Evolutionary conservation across 169 alveolate species (phyloP).

Genomic region (Cryptosporidium viatorum): DNA sequence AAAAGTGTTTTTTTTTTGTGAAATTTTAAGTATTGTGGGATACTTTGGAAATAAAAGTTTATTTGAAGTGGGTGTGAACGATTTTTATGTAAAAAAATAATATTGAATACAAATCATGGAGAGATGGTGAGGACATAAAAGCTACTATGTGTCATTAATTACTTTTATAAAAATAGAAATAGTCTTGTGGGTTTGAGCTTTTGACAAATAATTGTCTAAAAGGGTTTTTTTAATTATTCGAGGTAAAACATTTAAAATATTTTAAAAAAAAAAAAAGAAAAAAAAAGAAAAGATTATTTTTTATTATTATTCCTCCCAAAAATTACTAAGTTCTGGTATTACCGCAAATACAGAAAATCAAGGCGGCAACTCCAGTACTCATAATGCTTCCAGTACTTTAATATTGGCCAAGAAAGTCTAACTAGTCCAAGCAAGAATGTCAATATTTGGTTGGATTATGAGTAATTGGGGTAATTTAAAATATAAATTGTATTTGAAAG

Average conservation of each 20-base stretch:
- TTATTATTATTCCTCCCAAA: background rate
- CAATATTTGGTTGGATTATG: background rate
- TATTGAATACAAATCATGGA: background rate
- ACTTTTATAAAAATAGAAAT: background rate
- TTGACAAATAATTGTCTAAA: background rate
- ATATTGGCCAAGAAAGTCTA: background rate
- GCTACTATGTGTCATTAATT: slow-evolving; percentile 7
- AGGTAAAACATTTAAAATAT: too few relatives aligned
- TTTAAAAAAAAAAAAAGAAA: too few relatives aligned
- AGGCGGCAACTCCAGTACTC: slow-evolving; percentile 8
- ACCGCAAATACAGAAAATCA: background rate
- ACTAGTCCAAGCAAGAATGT: background rate
- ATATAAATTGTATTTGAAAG: background rate
- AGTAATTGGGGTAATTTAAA: background rate
- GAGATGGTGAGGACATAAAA: background rate
- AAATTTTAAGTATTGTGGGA: background rate
- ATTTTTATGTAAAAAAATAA: background rate
- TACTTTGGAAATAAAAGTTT: background rate
- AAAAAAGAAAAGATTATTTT: background rate
- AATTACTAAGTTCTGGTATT: background rate
- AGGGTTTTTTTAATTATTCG: too few relatives aligned
- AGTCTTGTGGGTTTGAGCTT: background rate
- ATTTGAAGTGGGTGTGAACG: background rate
- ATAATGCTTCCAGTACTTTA: background rate
- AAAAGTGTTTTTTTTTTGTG: background rate